Evolutionary conservation across 805 yeast genomes (phyloP).

Genomic region (Candida verbasci): DNA sequence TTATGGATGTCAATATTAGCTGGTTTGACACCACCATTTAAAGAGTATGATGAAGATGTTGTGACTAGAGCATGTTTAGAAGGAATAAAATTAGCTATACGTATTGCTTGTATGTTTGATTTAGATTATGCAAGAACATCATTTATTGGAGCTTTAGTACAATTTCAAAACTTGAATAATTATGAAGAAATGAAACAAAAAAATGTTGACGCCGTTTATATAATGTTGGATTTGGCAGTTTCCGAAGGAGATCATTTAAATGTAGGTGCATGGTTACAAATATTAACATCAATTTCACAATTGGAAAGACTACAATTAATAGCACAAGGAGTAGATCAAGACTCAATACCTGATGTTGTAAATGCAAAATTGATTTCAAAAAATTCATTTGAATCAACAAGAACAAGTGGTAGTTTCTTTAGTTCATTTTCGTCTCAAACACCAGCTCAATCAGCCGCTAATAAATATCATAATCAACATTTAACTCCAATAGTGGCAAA

Average conservation of each 20-base stretch:
- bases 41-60: slow-evolving; percentile 76
- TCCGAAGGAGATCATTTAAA: slow-evolving; percentile 72
- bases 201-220: slow-evolving; percentile 74
- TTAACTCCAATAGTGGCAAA: slow-evolving; percentile 55
- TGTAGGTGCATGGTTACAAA: slow-evolving; percentile 73
- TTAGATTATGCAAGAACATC: slow-evolving; percentile 82
- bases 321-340: slow-evolving; percentile 82
- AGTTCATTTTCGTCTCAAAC: slow-evolving; percentile 53
- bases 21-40: slow-evolving; percentile 90
- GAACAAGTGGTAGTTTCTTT: slow-evolving; percentile 43
- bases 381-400: slow-evolving; percentile 48
- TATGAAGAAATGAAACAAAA: slow-evolving; percentile 72
- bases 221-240: slow-evolving; percentile 71
- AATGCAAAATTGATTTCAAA: slow-evolving; percentile 64
- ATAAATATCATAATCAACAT: slow-evolving; percentile 68
- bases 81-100: slow-evolving; percentile 79
- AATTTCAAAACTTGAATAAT: slow-evolving; percentile 77
- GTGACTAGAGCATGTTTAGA: slow-evolving; percentile 69
- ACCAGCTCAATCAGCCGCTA: slow-evolving; percentile 64
- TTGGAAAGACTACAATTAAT: slow-evolving; percentile 85
- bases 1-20: slow-evolving; percentile 97
- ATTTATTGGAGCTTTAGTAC: slow-evolving; percentile 84
- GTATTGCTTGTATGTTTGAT: slow-evolving; percentile 79
- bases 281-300: slow-evolving; percentile 80
- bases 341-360: slow-evolving; percentile 78